Conservation (phyloP, 202 grass and related monocot genomes). For the Panicum hallii region DNA sequence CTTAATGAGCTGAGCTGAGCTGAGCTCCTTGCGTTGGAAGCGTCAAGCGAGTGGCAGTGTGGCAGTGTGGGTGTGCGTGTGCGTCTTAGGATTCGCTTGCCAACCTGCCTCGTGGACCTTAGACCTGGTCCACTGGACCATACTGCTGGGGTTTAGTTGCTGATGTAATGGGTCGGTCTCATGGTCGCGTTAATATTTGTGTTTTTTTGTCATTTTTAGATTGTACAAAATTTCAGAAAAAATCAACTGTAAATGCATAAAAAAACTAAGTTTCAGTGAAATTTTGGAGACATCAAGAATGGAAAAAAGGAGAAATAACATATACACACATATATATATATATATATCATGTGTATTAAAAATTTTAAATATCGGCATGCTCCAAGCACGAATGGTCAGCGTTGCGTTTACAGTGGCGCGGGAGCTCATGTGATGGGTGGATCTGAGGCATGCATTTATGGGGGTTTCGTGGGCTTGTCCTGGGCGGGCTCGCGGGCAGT, state of each 20-base stretch:
- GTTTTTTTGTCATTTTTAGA: background rate
- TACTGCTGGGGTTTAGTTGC: background rate
- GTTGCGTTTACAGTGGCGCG: background rate
- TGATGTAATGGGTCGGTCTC: background rate
- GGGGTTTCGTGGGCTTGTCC: slow-evolving; percentile 39
- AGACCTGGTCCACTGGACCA: slow-evolving; percentile 38
- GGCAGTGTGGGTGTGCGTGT: background rate
- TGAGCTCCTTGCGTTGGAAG: background rate
- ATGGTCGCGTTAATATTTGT: background rate
- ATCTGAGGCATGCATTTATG: slow-evolving; percentile 21
- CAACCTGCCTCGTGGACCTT: background rate
- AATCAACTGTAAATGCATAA: background rate
- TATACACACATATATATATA: no score
- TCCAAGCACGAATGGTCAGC: background rate
- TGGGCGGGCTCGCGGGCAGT: background rate
- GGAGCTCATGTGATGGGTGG: background rate
- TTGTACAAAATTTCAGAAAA: background rate
- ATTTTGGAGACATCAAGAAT: background rate
- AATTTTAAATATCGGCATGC: background rate
- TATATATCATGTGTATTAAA: background rate
- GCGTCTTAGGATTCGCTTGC: slow-evolving; percentile 50
- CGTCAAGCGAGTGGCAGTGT: background rate
- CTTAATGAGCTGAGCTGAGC: background rate
- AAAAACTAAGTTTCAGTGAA: background rate
- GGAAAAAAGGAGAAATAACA: background rate